A percentile compares a stretch with the other conserved stretches of the same genome.
Evolutionary conservation across 2,329 filamentous ascomycete species (phyloP).

Genomic region (Colletotrichum phormii): DNA sequence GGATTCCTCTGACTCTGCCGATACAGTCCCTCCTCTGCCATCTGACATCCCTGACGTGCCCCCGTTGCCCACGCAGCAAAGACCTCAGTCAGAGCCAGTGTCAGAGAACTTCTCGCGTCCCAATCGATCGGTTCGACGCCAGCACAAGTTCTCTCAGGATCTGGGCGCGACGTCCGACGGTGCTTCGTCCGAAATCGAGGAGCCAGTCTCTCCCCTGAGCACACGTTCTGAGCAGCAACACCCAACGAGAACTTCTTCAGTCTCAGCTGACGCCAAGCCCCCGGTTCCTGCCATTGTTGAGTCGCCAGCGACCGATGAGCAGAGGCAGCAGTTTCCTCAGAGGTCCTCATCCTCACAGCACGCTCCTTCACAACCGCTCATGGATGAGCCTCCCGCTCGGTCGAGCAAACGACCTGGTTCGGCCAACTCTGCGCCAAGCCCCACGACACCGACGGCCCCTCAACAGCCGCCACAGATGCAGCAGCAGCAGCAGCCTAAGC

Average conservation of each 20-base stretch:
- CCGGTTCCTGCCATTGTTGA: conserved; percentile 73
- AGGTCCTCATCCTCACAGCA: conserved; percentile 60
- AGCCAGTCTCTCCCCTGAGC: conserved; percentile 37
- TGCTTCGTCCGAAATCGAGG: conserved; percentile 47
- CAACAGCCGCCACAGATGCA: conserved; percentile 26
- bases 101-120: conserved; percentile 74
- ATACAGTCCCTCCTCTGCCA: conserved; percentile 45
- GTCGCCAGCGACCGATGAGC: conserved; percentile 65
- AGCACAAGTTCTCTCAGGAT: conserved; percentile 63
- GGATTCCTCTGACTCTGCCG: conserved; percentile 50
- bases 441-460: conserved; percentile 20
- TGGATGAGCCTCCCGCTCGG: conserved; percentile 59
- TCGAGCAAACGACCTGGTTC: conserved; percentile 55
- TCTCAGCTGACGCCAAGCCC: conserved; percentile 43
- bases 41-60: conserved; percentile 58
- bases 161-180: conserved; percentile 59
- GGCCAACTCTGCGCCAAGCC: conserved; percentile 23
- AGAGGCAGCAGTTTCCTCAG: conserved; percentile 56
- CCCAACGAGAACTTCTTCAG: conserved; percentile 48
- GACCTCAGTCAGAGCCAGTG: conserved; percentile 78
- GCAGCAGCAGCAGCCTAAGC: conserved; percentile 36
- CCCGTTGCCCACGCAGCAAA: conserved; percentile 60
- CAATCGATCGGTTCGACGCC: conserved; percentile 57
- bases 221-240: conserved; percentile 45
- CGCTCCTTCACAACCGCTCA: conserved; percentile 39